A percentile compares a stretch with the other conserved stretches of the same genome.
These are phyloP conservation scores for Diaporthe sp. DNA, from an alignment of 2,329 filamentous ascomycete genomes.

Conservation along the genomic window DNA sequence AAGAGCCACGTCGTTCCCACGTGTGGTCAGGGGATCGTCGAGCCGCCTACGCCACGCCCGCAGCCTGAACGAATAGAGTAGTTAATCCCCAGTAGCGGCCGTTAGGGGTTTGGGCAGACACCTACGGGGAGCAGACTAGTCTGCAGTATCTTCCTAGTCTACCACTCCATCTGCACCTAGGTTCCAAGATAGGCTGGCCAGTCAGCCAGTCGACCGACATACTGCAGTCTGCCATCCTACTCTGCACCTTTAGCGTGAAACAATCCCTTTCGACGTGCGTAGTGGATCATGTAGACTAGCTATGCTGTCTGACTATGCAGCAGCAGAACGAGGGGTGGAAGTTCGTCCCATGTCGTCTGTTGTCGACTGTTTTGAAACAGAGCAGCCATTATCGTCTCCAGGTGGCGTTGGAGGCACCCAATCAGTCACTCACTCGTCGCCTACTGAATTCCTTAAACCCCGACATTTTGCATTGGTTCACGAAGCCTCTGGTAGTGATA, in stretches of 20 bases:
- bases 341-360: constrained; percentile 21
- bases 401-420: neutral
- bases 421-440: neutral
- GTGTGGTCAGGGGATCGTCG: constrained; percentile 23
- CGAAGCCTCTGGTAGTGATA: too few relatives aligned
- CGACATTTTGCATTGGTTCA: too few relatives aligned
- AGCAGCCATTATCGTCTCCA: neutral
- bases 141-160: neutral
- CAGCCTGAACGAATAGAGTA: neutral
- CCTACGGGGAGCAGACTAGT: neutral
- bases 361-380: constrained; percentile 14
- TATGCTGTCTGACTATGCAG: neutral
- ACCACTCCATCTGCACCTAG: neutral
- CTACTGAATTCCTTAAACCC: neutral
- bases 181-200: neutral
- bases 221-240: neutral
- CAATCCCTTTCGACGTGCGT: constrained; percentile 15
- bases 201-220: too few relatives aligned
- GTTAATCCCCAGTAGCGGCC: neutral
- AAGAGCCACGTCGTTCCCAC: constrained; percentile 23
- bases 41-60: constrained; percentile 20
- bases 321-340: constrained; percentile 11
- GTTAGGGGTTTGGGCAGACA: neutral
- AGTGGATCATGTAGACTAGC: neutral
- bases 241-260: constrained; percentile 8